A percentile compares a stretch with the other conserved stretches of the same genome.
phyloP scores from a whole-genome alignment of 441 rosid genomes.

The Pelargonium citronellum region DNA sequence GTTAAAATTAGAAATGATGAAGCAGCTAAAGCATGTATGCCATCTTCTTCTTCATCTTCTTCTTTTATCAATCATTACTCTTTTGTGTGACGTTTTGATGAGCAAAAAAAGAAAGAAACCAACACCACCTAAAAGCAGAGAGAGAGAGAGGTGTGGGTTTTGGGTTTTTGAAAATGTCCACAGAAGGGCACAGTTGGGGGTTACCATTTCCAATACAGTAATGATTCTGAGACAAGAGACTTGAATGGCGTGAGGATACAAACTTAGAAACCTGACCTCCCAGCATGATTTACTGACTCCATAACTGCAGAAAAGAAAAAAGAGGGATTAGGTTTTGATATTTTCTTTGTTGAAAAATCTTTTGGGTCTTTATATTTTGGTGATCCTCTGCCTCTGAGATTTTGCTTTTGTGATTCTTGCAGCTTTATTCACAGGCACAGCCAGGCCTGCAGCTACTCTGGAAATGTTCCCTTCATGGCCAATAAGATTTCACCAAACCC shows the following conservation, averaged over 20 bases:
- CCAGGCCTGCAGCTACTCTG: conserved; percentile 92
- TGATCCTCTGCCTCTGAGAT: conserved; percentile 35
- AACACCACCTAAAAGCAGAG: conserved; percentile 25
- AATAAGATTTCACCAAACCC: conserved; percentile 90
- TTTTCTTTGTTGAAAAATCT: conserved; percentile 12
- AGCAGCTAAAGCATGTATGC: conserved; percentile 65
- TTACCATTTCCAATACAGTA: conserved; percentile 52
- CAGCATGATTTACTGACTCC: conserved; percentile 44
- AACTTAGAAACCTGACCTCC: conserved; percentile 50
- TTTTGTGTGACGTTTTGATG: conserved; percentile 58
- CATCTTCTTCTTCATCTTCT: neutral
- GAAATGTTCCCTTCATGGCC: conserved; percentile 99
- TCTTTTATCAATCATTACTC: conserved; percentile 23
- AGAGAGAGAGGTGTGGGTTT: conserved; percentile 12
- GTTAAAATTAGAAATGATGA: conserved; percentile 73
- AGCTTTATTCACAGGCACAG: conserved; percentile 67
- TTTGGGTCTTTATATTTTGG: conserved; percentile 15
- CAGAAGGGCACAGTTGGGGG: conserved; percentile 21
- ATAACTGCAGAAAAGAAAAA: conserved; percentile 36
- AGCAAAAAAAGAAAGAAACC: conserved; percentile 29
- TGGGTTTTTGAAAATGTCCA: conserved; percentile 39
- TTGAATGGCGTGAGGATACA: conserved; percentile 69
- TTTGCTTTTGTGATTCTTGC: conserved; percentile 46
- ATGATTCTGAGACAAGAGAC: conserved; percentile 54
- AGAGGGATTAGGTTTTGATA: conserved; percentile 29